Percentiles rank a stretch among this genome's conserved stretches.
These are phyloP conservation scores for Aquanectria penicillioides DNA, from an alignment of 2,329 filamentous ascomycete genomes.

Conservation along the genomic window DNA sequence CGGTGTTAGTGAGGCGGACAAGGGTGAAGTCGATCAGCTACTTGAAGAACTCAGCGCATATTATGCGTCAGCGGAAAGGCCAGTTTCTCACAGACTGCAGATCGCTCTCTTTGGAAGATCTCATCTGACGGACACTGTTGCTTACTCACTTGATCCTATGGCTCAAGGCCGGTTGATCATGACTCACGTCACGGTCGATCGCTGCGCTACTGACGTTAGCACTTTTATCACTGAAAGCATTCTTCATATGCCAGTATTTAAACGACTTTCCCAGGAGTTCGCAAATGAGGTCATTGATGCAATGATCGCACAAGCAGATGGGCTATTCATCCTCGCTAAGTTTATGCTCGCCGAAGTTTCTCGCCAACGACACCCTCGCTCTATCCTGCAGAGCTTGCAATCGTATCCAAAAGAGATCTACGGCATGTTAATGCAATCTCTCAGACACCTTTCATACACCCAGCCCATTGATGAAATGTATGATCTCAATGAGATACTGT, in stretches of 20 bases:
- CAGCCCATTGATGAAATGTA: conserved; percentile 51
- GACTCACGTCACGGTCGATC: conserved; percentile 54
- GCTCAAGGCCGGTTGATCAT: conserved; percentile 46
- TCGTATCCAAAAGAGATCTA: conserved; percentile 56
- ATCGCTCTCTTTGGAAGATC: conserved; percentile 56
- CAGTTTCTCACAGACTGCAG: conserved; percentile 42
- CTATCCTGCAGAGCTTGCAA: conserved; percentile 55
- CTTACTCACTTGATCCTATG: conserved; percentile 46
- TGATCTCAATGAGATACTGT: conserved; percentile 57
- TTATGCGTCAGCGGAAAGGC: conserved; percentile 31
- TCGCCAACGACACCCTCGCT: conserved; percentile 55
- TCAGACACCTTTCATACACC: conserved; percentile 52
- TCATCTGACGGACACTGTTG: conserved; percentile 52
- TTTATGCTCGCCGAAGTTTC: conserved; percentile 61
- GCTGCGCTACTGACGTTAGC: conserved; percentile 54
- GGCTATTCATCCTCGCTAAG: conserved; percentile 60
- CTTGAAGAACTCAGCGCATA: conserved; percentile 46
- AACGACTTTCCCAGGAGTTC: conserved; percentile 44
- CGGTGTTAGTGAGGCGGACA: conserved; percentile 57
- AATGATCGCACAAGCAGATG: conserved; percentile 54
- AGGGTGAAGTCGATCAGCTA: conserved; percentile 49
- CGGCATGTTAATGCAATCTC: conserved; percentile 53
- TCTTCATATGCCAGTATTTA: conserved; percentile 50
- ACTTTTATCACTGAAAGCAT: conserved; percentile 55
- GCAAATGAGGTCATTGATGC: conserved; percentile 51